These are phyloP conservation scores for Podila horticola DNA, from an alignment of 192 early-diverging fungal species.

Conservation along the genomic window DNA sequence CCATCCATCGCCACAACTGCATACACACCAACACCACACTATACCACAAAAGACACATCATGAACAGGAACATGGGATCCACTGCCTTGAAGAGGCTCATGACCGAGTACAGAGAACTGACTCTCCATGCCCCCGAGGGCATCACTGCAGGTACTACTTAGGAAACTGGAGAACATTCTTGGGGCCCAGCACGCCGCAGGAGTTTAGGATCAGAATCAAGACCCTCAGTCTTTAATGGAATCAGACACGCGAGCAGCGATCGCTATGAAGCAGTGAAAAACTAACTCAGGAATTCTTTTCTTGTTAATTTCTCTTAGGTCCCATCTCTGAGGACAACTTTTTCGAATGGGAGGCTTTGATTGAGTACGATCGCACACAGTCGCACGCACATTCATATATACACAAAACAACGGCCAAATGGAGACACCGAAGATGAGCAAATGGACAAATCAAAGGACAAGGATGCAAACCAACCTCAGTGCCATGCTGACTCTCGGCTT, in stretches of 20 bases:
- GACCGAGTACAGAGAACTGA: slow-evolving; percentile 95
- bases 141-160: slow-evolving; percentile 80
- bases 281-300: background rate
- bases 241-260: background rate
- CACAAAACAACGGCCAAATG: background rate
- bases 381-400: background rate
- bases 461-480: background rate
- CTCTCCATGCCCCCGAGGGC: slow-evolving; percentile 90
- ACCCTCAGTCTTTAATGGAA: background rate
- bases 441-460: background rate
- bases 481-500: slow-evolving; percentile 56
- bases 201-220: too few species aligned
- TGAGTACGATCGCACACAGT: slow-evolving; percentile 61
- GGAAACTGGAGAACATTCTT: background rate
- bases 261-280: background rate
- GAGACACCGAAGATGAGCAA: background rate
- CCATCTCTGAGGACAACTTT: slow-evolving; percentile 85
- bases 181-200: too few species aligned
- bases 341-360: slow-evolving; percentile 92
- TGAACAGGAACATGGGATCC: slow-evolving; percentile 63
- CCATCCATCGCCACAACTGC: background rate
- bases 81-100: slow-evolving; percentile 90
- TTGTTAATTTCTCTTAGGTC: slow-evolving; percentile 62
- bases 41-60: slow-evolving; percentile 1
- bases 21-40: background rate